phyloP scores from a whole-genome alignment of 2,329 filamentous ascomycete species.

The Fusarium lyarnte region DNA sequence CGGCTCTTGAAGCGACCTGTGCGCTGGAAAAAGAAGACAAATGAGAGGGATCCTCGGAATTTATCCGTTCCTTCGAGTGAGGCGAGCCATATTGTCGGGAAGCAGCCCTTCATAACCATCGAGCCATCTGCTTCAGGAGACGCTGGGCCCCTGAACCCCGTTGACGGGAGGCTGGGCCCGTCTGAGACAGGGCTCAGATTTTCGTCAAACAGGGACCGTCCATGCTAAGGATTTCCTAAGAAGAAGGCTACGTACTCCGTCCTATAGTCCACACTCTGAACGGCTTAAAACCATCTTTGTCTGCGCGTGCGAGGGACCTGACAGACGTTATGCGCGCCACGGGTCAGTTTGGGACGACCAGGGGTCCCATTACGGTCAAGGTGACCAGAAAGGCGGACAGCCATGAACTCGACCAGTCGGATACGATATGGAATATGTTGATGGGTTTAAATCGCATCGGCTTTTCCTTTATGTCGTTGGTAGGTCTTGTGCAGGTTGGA shows the following conservation, averaged over 20 bases:
- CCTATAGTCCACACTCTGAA: not conserved
- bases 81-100: conserved; percentile 31
- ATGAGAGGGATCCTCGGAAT: conserved; percentile 4
- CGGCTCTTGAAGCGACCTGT: not conserved
- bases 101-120: conserved; percentile 15
- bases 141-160: conserved; percentile 27
- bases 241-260: conserved; percentile 4
- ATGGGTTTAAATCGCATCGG: conserved; percentile 6
- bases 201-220: conserved; percentile 13
- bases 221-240: not conserved
- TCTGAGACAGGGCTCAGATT: conserved; percentile 28
- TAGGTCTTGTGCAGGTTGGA: conserved; percentile 17
- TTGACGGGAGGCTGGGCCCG: conserved; percentile 29
- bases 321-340: conserved; percentile 28
- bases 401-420: conserved; percentile 25
- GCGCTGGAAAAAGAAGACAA: conserved; percentile 9
- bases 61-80: conserved; percentile 24
- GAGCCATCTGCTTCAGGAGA: conserved; percentile 4
- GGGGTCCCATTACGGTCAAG: conserved; percentile 12
- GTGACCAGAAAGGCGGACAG: conserved; percentile 7
- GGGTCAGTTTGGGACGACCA: conserved; percentile 26
- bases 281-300: not conserved
- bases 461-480: conserved; percentile 4
- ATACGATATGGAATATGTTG: conserved; percentile 21
- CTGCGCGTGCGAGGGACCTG: conserved; percentile 17